Conservation (phyloP, 2,329 filamentous ascomycete species). For the Macrophomina pseudophaseolina region DNA sequence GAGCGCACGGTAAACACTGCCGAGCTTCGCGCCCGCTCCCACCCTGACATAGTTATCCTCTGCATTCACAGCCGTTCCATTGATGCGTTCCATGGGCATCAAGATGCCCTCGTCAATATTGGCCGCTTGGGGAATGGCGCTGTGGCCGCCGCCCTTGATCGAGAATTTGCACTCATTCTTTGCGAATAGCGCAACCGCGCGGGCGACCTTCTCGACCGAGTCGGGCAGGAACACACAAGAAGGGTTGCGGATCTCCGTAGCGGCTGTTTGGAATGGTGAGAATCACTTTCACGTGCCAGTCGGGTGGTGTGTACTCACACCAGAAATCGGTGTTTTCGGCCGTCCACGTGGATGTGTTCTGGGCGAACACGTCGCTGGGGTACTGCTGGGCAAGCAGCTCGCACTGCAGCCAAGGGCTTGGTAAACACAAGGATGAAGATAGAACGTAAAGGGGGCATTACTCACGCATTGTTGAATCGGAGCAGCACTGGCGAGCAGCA, state of each 20-base stretch:
- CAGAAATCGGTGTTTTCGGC: not conserved
- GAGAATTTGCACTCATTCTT: constrained; percentile 39
- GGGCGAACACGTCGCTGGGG: not conserved
- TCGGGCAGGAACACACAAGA: not conserved
- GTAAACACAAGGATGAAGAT: no score
- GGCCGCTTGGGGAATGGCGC: constrained; percentile 46
- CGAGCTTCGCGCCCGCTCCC: constrained; percentile 39
- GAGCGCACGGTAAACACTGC: constrained; percentile 36
- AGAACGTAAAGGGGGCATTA: not conserved
- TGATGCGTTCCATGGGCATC: constrained; percentile 46
- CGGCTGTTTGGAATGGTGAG: not conserved
- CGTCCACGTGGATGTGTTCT: not conserved
- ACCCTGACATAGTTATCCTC: constrained; percentile 36
- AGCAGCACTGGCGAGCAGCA: not conserved
- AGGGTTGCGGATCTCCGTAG: not conserved
- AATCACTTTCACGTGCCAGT: no score
- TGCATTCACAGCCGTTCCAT: constrained; percentile 32
- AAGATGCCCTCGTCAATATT: constrained; percentile 51
- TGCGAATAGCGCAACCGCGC: constrained; percentile 28
- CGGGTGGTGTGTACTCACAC: not conserved
- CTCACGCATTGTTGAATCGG: not conserved
- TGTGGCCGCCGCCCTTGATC: constrained; percentile 53
- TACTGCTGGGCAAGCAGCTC: not conserved
- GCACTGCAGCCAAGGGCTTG: not conserved
- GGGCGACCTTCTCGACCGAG: not conserved